Evolutionary conservation across 2,329 filamentous ascomycete genomes (phyloP).

Genomic region (Xylaria sp.): DNA sequence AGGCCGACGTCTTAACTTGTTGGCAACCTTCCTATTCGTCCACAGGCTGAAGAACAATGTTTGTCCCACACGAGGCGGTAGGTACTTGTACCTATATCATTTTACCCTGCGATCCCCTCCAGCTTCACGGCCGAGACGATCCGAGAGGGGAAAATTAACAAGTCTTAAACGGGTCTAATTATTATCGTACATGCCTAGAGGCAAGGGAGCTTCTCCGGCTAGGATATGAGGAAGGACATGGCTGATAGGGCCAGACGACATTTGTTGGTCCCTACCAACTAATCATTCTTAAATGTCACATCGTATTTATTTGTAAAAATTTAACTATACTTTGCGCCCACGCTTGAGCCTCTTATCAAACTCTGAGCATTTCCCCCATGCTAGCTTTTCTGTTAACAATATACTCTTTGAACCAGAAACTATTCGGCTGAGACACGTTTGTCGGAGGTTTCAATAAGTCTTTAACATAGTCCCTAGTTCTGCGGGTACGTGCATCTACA

Average conservation of each 20-base stretch:
- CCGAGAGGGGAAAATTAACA: not conserved
- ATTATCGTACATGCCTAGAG: not conserved
- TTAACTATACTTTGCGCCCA: not conserved
- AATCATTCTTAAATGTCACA: not conserved
- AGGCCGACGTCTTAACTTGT: slow-evolving; percentile 17
- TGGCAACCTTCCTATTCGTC: not conserved
- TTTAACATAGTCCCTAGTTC: slow-evolving; percentile 18
- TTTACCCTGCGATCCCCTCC: not conserved
- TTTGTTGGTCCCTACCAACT: too few relatives aligned
- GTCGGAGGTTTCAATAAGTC: slow-evolving; percentile 27
- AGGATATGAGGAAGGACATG: not conserved
- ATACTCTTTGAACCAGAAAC: slow-evolving; percentile 18
- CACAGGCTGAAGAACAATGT: slow-evolving; percentile 8
- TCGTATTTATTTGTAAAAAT: not conserved
- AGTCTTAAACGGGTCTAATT: slow-evolving; percentile 15
- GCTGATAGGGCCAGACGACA: not conserved
- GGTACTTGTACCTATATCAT: too few relatives aligned
- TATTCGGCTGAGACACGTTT: slow-evolving; percentile 26
- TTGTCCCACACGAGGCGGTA: not conserved
- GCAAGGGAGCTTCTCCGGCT: slow-evolving; percentile 5
- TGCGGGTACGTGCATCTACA: slow-evolving; percentile 32
- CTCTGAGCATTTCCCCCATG: not conserved
- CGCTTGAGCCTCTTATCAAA: not conserved
- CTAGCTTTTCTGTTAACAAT: not conserved
- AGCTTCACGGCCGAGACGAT: slow-evolving; percentile 4